Conservation (phyloP, 306 rosid species). For the Rubus parviflorus region DNA sequence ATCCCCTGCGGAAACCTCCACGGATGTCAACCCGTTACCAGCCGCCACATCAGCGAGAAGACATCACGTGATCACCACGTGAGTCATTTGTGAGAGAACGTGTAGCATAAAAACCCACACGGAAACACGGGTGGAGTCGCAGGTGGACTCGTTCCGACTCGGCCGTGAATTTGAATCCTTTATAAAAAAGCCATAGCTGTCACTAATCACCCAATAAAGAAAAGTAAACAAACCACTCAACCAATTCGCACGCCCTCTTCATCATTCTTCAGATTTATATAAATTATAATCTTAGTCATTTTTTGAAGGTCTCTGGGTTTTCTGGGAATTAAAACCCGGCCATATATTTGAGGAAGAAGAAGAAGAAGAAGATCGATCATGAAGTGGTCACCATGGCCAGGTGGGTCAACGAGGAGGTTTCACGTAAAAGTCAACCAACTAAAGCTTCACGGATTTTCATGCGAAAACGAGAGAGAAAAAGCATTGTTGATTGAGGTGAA, state of each 20-base stretch:
- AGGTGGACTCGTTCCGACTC: not conserved
- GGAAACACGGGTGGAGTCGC: conserved; percentile 5
- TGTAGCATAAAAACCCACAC: too few species aligned
- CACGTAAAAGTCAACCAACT: conserved; percentile 48
- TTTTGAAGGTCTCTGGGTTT: not conserved
- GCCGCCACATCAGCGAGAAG: not conserved
- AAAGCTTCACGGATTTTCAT: conserved; percentile 40
- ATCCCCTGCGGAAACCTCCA: not conserved
- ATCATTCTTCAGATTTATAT: not conserved
- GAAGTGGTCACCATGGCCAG: conserved; percentile 44
- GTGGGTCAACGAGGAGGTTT: conserved; percentile 30
- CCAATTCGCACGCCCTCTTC: not conserved
- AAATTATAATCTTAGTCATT: too few species aligned
- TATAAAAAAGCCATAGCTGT: conserved; percentile 1
- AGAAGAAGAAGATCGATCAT: conserved; percentile 14
- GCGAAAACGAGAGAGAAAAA: not conserved
- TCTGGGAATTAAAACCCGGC: not conserved
- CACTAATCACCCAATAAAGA: not conserved
- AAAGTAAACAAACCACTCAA: not conserved
- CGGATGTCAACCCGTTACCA: not conserved
- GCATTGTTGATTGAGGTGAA: conserved; percentile 35
- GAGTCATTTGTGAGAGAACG: not conserved
- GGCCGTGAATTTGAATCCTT: not conserved
- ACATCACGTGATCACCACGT: not conserved
- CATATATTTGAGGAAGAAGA: not conserved